Evolutionary conservation across 257 asterid genomes (phyloP).

Genomic region (Solanum ossicruentum): DNA sequence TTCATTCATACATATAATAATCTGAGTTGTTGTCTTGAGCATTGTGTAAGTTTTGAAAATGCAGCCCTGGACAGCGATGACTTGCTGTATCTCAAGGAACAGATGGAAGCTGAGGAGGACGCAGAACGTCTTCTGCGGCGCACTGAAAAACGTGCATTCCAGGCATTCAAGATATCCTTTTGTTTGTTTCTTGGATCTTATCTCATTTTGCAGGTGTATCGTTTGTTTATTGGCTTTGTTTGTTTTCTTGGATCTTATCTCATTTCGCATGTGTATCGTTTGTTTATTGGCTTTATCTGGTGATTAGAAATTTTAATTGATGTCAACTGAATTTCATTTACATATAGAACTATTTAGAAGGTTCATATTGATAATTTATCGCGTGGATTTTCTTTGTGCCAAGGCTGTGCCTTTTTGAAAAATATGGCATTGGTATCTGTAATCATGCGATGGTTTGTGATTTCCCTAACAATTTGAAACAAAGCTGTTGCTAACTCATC

Average conservation of each 20-base stretch:
- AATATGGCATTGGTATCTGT: background rate
- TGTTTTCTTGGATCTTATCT: background rate
- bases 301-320: background rate
- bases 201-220: background rate
- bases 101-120: conserved; percentile 98
- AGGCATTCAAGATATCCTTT: conserved; percentile 96
- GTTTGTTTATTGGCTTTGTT: background rate
- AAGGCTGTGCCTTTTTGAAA: background rate
- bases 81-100: conserved; percentile 96
- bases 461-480: conserved; percentile 48
- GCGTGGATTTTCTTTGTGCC: background rate
- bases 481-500: conserved; percentile 87
- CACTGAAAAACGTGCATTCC: conserved; percentile 95
- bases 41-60: conserved; percentile 22
- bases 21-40: conserved; percentile 2
- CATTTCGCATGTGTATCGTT: background rate
- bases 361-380: background rate
- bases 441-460: background rate
- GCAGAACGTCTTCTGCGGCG: conserved; percentile 95
- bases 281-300: background rate
- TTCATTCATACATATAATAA: background rate
- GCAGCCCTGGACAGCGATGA: conserved; percentile 99
- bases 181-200: background rate
- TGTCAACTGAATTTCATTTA: background rate
- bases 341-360: background rate